These are phyloP conservation scores for Eurotiales sp. DNA, from an alignment of 2,329 filamentous ascomycete species.

Conservation along the genomic window DNA sequence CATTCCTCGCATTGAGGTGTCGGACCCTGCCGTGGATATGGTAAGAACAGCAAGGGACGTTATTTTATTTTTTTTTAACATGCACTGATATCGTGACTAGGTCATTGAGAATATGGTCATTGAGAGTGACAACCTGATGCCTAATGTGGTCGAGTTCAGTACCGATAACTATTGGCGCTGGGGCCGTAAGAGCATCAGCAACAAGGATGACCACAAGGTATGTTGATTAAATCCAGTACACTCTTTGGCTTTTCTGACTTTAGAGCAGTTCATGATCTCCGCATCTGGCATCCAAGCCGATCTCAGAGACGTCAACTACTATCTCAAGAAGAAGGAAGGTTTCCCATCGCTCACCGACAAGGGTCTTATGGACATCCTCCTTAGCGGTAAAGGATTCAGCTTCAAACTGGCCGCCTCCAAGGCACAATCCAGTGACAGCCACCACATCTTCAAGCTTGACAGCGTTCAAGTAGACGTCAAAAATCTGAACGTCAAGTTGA, in stretches of 20 bases:
- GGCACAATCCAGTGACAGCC: constrained; percentile 67
- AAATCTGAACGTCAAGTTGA: constrained; percentile 80
- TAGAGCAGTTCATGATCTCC: constrained; percentile 63
- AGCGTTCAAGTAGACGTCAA: constrained; percentile 80
- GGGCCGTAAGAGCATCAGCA: constrained; percentile 83
- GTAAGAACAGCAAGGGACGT: too few relatives aligned
- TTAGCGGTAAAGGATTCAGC: constrained; percentile 81
- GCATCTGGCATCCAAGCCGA: constrained; percentile 92
- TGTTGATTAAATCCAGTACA: too few relatives aligned
- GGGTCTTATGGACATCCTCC: constrained; percentile 81
- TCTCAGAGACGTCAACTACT: constrained; percentile 84
- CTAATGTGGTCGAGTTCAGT: constrained; percentile 82
- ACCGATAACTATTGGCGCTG: constrained; percentile 94
- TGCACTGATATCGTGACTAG: constrained; percentile 15
- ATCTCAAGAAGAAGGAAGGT: constrained; percentile 90
- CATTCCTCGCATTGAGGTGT: constrained; percentile 89
- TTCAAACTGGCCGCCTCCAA: constrained; percentile 89
- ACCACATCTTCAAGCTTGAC: constrained; percentile 92
- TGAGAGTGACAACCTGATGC: constrained; percentile 94
- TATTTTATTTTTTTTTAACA: too few relatives aligned
- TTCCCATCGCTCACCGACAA: constrained; percentile 85
- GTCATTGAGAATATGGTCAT: constrained; percentile 91
- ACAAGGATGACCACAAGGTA: constrained; percentile 75
- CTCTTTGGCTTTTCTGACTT: neutral
- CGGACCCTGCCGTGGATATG: constrained; percentile 76